phyloP scores from a whole-genome alignment of 139 green algal species.

The Astrephomene gubernaculifera region DNA sequence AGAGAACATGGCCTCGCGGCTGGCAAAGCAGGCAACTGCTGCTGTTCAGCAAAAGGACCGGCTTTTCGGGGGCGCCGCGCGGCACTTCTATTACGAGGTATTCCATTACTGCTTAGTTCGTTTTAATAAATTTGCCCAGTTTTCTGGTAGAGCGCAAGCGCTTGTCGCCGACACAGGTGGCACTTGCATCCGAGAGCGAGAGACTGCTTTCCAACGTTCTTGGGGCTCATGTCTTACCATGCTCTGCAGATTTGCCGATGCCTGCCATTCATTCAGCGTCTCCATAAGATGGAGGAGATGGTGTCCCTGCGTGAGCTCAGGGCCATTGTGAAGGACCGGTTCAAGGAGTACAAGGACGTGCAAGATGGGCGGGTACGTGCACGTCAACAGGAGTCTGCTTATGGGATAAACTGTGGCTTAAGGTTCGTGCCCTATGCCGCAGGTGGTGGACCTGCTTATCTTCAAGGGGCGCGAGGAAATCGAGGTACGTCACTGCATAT shows the following conservation, averaged over 20 bases:
- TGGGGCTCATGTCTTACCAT: neutral
- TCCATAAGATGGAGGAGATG: conserved; percentile 67
- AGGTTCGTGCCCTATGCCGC: neutral
- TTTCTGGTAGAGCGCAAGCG: neutral
- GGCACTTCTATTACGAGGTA: conserved; percentile 64
- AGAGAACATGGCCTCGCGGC: conserved; percentile 48
- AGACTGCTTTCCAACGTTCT: neutral
- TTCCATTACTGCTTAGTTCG: neutral
- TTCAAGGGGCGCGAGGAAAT: conserved; percentile 91
- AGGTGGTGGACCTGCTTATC: conserved; percentile 84
- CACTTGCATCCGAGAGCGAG: neutral
- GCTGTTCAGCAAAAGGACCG: conserved; percentile 28
- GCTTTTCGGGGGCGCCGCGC: conserved; percentile 54
- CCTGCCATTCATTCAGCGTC: conserved; percentile 67
- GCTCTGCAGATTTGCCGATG: conserved; percentile 63
- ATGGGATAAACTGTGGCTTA: too few species aligned
- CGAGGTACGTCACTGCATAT: conserved; percentile 64
- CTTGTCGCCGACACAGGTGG: neutral
- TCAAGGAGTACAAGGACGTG: conserved; percentile 66
- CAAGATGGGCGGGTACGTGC: conserved; percentile 69
- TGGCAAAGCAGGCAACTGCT: conserved; percentile 39
- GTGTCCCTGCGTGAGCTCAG: conserved; percentile 59
- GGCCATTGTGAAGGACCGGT: conserved; percentile 64
- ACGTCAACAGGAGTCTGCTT: too few species aligned
- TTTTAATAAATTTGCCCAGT: neutral